Evolutionary conservation across 768 basidiomycete genomes (phyloP).

Genomic region (Rhizopogon roseolus): DNA sequence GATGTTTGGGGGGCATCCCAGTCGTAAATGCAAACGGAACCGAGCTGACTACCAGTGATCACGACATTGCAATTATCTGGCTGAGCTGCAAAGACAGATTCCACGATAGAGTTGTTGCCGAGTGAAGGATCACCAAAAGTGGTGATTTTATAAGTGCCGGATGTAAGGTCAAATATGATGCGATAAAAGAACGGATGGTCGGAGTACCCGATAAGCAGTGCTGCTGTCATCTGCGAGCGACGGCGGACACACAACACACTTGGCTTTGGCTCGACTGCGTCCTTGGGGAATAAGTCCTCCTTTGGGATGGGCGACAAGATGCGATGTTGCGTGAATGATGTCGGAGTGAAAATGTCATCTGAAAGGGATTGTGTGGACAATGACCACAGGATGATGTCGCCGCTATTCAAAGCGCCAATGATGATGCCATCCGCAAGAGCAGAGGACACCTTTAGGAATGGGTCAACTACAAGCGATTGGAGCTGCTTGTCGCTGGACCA

Average conservation of each 20-base stretch:
- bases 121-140: slow-evolving; percentile 49
- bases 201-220: slow-evolving; percentile 48
- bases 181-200: slow-evolving; percentile 51
- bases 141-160: slow-evolving; percentile 26
- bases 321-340: slow-evolving; percentile 23
- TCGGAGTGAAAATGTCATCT: slow-evolving; percentile 9
- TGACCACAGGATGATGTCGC: slow-evolving; percentile 51
- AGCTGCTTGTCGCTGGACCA: slow-evolving; percentile 53
- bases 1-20: slow-evolving; percentile 27
- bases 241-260: slow-evolving; percentile 8
- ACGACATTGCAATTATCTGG: slow-evolving; percentile 46
- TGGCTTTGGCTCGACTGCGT: slow-evolving; percentile 1
- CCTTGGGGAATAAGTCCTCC: slow-evolving; percentile 2
- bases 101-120: slow-evolving; percentile 45
- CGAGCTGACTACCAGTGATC: slow-evolving; percentile 60
- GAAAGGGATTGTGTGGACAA: background rate
- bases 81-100: slow-evolving; percentile 38
- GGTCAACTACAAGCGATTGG: slow-evolving; percentile 36
- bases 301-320: slow-evolving; percentile 33
- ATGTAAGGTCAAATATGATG: slow-evolving; percentile 31
- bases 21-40: slow-evolving; percentile 58
- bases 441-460: slow-evolving; percentile 46
- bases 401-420: slow-evolving; percentile 47
- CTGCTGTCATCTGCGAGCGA: slow-evolving; percentile 7
- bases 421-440: slow-evolving; percentile 39